Evolutionary conservation across 768 basidiomycete species (phyloP), one percentile per base, ranked within the genome.

Genomic region (Fomitopsis serialis): DNA sequence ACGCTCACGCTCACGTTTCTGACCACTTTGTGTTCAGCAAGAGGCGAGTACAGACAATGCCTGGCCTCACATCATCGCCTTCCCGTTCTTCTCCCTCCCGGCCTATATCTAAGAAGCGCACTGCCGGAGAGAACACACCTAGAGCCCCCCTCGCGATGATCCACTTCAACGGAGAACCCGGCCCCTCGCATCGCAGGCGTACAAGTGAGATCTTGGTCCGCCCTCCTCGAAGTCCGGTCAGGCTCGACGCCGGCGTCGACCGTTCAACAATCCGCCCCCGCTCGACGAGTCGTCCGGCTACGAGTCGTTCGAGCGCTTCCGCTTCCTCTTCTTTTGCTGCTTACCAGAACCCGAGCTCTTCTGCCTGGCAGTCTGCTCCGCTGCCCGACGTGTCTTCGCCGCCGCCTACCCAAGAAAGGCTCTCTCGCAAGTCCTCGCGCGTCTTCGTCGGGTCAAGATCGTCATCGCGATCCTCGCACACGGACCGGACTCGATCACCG

Each of bases 181-280:
- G 46, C 46, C 36, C 48, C 17, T 37, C 48, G 11, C n/a, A 11
- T 19, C n/a, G 21, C 29, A 37, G 37, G 15, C 37, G 37, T 19
- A 15, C 37, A 12, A 40, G 36, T 35, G 35, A 49, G 35, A 40
- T 23, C 15, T 4, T 40, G 37, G 37, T 40, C 3, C 48, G 35
- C 22, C n/a, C 35, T 23, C 35, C 36, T 27, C 48, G 21, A 7
- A 36, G 48, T 22, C 35, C 48, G 15, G 15, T 49, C 35, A 40
- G 22, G 22, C 19, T 37, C 35, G 34, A 49, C 36, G 48, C 48
- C 17, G 48, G 48, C 35, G 48, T 49, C 48, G 48, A 40, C 32
- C 46, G 46, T 22, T 48, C 46, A 13, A 48, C 46, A 13, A 48
- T 48, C 32, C 46, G 46, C 7, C 46, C 48, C 22, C n/a, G 29